Evolutionary conservation across 129 eudicot species (phyloP).

Genomic region (Tagetes patula): DNA sequence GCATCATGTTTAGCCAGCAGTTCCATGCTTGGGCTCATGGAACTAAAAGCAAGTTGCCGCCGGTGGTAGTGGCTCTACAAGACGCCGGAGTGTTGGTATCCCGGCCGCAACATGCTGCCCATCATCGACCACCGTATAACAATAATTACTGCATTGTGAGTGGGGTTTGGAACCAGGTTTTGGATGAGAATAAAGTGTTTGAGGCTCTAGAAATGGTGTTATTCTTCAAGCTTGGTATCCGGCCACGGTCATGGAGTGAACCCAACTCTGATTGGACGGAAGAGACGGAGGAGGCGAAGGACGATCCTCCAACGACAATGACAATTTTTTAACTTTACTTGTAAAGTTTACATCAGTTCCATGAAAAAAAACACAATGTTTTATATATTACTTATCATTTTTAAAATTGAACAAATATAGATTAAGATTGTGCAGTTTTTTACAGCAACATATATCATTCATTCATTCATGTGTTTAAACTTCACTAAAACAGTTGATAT

Average conservation of each 20-base stretch:
- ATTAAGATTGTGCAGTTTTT: too few relatives aligned
- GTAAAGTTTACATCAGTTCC: not conserved
- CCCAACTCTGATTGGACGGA: conserved; percentile 66
- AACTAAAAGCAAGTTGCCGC: conserved; percentile 75
- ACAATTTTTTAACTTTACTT: not conserved
- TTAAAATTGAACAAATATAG: not conserved
- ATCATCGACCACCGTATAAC: conserved; percentile 78
- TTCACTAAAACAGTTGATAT: too few relatives aligned
- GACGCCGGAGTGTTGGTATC: conserved; percentile 66
- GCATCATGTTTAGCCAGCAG: conserved; percentile 95
- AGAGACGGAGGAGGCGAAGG: conserved; percentile 30
- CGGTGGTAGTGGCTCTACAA: conserved; percentile 63
- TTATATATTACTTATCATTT: too few relatives aligned
- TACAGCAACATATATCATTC: too few relatives aligned
- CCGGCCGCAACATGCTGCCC: conserved; percentile 64
- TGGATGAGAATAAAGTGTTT: conserved; percentile 71
- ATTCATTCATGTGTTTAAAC: too few relatives aligned
- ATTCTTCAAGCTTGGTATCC: conserved; percentile 66
- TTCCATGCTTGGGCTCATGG: conserved; percentile 94
- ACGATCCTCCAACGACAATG: not conserved
- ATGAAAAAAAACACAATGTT: too few relatives aligned
- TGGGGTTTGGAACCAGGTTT: conserved; percentile 69
- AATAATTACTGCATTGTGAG: conserved; percentile 83
- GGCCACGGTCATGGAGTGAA: conserved; percentile 87
- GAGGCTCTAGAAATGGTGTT: conserved; percentile 74